A percentile compares a stretch with the other conserved stretches of the same genome.
Conservation (phyloP, 2,329 filamentous ascomycete species). For the Diaporthe citri region DNA sequence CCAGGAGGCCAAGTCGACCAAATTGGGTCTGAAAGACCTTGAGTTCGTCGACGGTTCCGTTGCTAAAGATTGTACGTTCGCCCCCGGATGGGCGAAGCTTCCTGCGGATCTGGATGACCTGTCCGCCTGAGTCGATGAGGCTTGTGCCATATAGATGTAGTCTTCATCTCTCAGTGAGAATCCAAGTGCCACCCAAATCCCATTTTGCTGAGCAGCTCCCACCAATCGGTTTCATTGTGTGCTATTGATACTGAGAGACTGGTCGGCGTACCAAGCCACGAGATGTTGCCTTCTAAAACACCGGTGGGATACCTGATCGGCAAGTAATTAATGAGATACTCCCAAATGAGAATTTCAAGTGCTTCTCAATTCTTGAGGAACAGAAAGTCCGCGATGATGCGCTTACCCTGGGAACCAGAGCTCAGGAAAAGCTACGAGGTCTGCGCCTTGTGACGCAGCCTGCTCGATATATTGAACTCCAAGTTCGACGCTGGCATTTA, state of each 20-base stretch:
- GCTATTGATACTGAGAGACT: neutral
- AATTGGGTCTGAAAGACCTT: neutral
- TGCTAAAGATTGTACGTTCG: neutral
- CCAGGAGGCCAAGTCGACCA: constrained; percentile 1
- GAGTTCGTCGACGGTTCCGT: neutral
- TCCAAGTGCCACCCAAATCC: neutral
- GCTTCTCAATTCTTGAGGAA: neutral
- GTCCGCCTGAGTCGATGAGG: neutral
- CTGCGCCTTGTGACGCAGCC: neutral
- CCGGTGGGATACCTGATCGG: neutral
- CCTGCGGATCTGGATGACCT: constrained; percentile 4
- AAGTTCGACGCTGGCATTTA: neutral
- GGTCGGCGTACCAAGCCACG: constrained; percentile 6
- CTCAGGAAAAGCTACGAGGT: constrained; percentile 10
- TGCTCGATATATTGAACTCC: neutral
- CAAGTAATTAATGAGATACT: neutral
- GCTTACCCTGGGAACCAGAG: constrained; percentile 20
- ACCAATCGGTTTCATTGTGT: constrained; percentile 1
- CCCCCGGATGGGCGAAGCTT: constrained; percentile 15
- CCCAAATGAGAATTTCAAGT: neutral
- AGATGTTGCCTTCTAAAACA: neutral
- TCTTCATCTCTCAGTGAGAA: neutral
- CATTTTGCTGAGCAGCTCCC: neutral
- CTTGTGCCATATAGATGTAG: neutral
- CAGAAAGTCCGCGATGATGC: neutral